Conservation (phyloP, 1,284 basidiomycete genomes). For the Pseudozyma sp. region DNA sequence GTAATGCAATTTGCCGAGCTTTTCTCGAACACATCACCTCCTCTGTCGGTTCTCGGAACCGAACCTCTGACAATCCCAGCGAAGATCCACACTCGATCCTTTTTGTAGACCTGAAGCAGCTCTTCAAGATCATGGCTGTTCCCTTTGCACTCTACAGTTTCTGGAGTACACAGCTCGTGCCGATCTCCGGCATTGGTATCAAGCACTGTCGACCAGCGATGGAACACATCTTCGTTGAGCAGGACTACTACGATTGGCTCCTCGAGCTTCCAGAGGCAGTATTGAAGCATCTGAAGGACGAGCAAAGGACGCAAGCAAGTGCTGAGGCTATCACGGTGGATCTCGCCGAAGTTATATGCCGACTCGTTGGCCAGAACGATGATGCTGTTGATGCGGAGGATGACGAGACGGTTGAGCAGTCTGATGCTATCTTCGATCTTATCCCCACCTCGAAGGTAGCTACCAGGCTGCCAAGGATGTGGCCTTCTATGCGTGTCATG, state of each 20-base stretch:
- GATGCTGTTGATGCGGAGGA: neutral
- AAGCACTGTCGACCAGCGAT: constrained; percentile 38
- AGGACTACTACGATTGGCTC: constrained; percentile 33
- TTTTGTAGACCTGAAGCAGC: constrained; percentile 23
- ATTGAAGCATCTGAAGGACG: constrained; percentile 20
- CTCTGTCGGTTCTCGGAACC: neutral
- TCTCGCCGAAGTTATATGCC: constrained; percentile 25
- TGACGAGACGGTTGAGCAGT: neutral
- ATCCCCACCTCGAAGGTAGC: constrained; percentile 15
- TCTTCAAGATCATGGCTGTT: constrained; percentile 24
- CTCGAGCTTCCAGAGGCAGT: constrained; percentile 25
- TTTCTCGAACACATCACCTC: constrained; percentile 25
- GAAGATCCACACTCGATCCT: neutral
- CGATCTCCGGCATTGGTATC: constrained; percentile 37
- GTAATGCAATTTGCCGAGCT: constrained; percentile 34
- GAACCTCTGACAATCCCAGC: neutral
- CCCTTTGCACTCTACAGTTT: constrained; percentile 37
- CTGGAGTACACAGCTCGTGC: constrained; percentile 40
- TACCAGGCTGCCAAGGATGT: constrained; percentile 31
- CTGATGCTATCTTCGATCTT: constrained; percentile 31
- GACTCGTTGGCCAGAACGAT: constrained; percentile 16
- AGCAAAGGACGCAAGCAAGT: constrained; percentile 4
- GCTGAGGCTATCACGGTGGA: constrained; percentile 25
- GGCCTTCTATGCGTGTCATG: constrained; percentile 44
- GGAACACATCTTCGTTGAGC: constrained; percentile 38